phyloP scores from a whole-genome alignment of 148 eudicot genomes.

The Rhododendron williamsianum region DNA sequence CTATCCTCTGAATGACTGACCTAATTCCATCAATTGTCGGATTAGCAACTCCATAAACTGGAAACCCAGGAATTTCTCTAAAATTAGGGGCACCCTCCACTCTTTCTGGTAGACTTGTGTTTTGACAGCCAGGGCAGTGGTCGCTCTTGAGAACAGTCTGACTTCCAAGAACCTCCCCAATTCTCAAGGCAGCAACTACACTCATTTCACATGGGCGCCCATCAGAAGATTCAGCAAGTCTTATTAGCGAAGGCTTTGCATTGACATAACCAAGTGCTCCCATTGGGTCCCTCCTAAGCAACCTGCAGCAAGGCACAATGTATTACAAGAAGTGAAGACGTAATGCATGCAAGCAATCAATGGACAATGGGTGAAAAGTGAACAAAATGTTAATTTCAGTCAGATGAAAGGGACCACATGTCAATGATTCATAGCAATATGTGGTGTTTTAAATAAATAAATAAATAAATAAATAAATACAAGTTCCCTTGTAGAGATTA shows the following conservation, averaged over 20 bases:
- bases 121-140: slow-evolving; percentile 96
- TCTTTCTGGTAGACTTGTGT: slow-evolving; percentile 63
- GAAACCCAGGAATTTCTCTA: slow-evolving; percentile 88
- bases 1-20: slow-evolving; percentile 79
- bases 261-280: slow-evolving; percentile 89
- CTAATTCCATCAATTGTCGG: slow-evolving; percentile 88
- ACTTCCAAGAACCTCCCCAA: slow-evolving; percentile 89
- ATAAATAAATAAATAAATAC: background rate
- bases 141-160: slow-evolving; percentile 96
- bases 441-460: background rate
- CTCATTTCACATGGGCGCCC: slow-evolving; percentile 85
- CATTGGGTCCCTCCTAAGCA: slow-evolving; percentile 95
- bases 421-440: background rate
- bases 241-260: slow-evolving; percentile 34
- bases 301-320: slow-evolving; percentile 36
- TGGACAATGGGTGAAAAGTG: background rate
- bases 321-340: background rate
- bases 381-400: background rate
- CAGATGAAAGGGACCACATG: background rate
- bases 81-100: slow-evolving; percentile 98
- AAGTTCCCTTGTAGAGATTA: background rate
- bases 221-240: slow-evolving; percentile 53
- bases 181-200: slow-evolving; percentile 78
- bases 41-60: slow-evolving; percentile 95
- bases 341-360: slow-evolving; percentile 4